Percentiles rank a stretch among this genome's conserved stretches.
These are phyloP conservation scores for Salisapilia sapeloensis DNA, from an alignment of 352 stramenopile species.

Conservation along the genomic window DNA sequence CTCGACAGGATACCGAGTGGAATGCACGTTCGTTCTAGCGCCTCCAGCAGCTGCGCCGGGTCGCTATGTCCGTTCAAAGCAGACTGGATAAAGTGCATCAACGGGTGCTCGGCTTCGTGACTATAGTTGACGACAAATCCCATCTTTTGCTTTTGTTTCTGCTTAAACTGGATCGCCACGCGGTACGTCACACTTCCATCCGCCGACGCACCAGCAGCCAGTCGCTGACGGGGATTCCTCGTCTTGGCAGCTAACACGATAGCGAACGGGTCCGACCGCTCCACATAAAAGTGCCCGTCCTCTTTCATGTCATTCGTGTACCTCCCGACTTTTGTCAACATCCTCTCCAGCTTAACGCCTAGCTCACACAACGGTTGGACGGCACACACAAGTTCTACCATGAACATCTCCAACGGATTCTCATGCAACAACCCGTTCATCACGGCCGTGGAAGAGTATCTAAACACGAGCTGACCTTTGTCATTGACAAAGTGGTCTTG, in stretches of 20 bases:
- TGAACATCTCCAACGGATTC: constrained; percentile 74
- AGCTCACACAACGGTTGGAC: constrained; percentile 76
- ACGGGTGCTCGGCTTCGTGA: constrained; percentile 67
- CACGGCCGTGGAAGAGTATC: constrained; percentile 48
- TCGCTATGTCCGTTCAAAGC: constrained; percentile 67
- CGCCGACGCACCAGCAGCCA: constrained; percentile 46
- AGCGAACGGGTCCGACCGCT: constrained; percentile 67
- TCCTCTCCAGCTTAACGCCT: constrained; percentile 64
- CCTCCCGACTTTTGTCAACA: constrained; percentile 30
- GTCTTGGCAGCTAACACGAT: constrained; percentile 61
- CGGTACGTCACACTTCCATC: constrained; percentile 66
- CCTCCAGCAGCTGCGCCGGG: constrained; percentile 61
- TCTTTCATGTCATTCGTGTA: constrained; percentile 64
- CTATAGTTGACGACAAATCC: constrained; percentile 77
- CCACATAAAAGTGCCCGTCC: constrained; percentile 68
- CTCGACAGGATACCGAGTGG: constrained; percentile 69
- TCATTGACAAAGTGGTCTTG: constrained; percentile 56
- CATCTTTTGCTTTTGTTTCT: no score
- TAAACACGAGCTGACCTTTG: constrained; percentile 62
- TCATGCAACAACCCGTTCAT: constrained; percentile 59
- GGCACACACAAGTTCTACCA: constrained; percentile 76
- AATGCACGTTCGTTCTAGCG: constrained; percentile 67
- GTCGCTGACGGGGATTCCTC: constrained; percentile 49
- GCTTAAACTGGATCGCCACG: constrained; percentile 72
- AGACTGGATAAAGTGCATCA: constrained; percentile 79